These are phyloP conservation scores for Phlebiopsis gigantea DNA, from an alignment of 768 basidiomycete genomes.

Conservation along the genomic window DNA sequence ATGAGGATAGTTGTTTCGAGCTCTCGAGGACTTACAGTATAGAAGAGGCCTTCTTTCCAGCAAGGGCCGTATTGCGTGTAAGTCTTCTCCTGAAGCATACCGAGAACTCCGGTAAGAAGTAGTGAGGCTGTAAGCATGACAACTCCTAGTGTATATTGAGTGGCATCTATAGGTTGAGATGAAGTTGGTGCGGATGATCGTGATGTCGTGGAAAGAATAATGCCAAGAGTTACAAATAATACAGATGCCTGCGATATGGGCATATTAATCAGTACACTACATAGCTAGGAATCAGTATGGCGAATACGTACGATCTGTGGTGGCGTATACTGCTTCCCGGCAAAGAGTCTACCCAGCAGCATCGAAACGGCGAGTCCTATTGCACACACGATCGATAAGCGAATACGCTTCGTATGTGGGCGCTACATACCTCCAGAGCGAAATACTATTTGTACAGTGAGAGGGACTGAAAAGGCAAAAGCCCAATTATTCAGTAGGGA, in stretches of 20 bases:
- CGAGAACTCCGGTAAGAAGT: constrained; percentile 62
- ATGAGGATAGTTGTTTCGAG: background rate
- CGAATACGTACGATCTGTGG: constrained; percentile 62
- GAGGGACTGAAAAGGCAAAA: constrained; percentile 69
- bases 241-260: constrained; percentile 48
- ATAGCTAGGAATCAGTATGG: background rate
- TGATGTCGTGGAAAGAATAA: constrained; percentile 68
- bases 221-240: constrained; percentile 61
- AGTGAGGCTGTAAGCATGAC: constrained; percentile 61
- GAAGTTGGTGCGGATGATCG: constrained; percentile 34
- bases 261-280: background rate
- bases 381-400: background rate
- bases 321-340: constrained; percentile 52
- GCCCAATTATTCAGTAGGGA: constrained; percentile 80
- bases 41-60: constrained; percentile 84
- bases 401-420: constrained; percentile 4
- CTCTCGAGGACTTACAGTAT: constrained; percentile 47
- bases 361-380: constrained; percentile 74
- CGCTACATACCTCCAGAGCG: constrained; percentile 63
- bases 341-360: constrained; percentile 58
- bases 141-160: constrained; percentile 60
- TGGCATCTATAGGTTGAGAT: constrained; percentile 14
- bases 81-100: constrained; percentile 72
- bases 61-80: constrained; percentile 68
- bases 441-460: constrained; percentile 79